Evolutionary conservation across 2,329 filamentous ascomycete genomes (phyloP), one percentile per base, ranked within the genome.

Genomic region (Coleophoma eucalyptorum): DNA sequence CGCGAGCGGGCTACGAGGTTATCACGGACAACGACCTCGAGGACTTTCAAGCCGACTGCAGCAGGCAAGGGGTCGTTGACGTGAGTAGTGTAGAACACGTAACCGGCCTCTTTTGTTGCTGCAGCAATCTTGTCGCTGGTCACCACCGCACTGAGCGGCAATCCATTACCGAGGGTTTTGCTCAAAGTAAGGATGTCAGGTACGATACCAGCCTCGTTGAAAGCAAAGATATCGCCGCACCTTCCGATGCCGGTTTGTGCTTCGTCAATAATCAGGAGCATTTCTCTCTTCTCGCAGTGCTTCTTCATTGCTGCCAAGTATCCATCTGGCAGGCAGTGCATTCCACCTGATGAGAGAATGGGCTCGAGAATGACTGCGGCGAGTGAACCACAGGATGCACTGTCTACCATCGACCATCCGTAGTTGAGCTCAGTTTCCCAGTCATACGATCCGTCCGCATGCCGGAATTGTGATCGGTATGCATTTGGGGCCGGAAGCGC

Each of bases 361-460:
- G 78, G 79, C 59, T 86, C 82, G 46, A 86, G 65, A 49, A 87
- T 80, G 32, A 82, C 76, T 0, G 83, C 83, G 1, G 83, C 83
- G 0, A 87, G 71, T 0, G 81, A 84, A 0, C 83, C 83, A 50
- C 74, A 77, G 1, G 75, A 81, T 49, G 80, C 76, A 42, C 74
- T 70, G 53, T 87, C 82, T 18, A 87, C 70, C 65, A 86, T 69
- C 16, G 70, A 69, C 73, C 80, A 87, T 4, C 80, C 81, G 57
- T 79, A 86, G 11, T 82, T 74, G 13, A 87, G 67, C 61, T 87
- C 84, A 0, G 79, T 76, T 56, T 82, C 71, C 83, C 83, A 87
- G 61, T 87, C 83, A 55, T 87, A 81, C 0, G 73, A 74, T 1
- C 81, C 81, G 54, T 86, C 81, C 0, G 75, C 19, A 34, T 76